phyloP scores from a whole-genome alignment of 208 protist species.

The Borovskyia barvae region DNA sequence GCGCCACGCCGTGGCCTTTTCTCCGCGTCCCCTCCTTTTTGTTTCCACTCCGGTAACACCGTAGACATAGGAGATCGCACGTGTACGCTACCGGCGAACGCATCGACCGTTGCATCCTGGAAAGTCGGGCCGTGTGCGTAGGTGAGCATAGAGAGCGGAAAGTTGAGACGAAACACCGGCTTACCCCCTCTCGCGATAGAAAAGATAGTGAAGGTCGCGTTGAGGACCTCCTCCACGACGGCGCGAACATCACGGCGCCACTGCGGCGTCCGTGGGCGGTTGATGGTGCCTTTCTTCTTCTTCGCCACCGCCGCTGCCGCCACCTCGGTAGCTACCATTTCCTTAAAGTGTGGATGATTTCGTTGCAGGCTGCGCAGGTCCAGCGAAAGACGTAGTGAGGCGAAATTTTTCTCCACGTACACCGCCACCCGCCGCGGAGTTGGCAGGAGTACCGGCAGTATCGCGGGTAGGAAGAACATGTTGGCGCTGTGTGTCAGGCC shows the following conservation, averaged over 20 bases:
- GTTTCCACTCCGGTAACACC: not conserved
- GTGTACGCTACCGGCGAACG: not conserved
- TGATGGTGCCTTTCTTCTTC: no score
- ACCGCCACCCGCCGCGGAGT: conserved; percentile 41
- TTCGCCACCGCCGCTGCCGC: not conserved
- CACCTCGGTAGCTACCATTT: not conserved
- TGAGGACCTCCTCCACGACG: conserved; percentile 39
- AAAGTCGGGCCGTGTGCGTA: conserved; percentile 32
- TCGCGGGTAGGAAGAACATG: conserved; percentile 34
- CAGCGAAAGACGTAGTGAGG: conserved; percentile 37
- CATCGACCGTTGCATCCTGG: conserved; percentile 21
- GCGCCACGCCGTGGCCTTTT: no score
- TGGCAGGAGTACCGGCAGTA: conserved; percentile 48
- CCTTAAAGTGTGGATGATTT: conserved; percentile 11
- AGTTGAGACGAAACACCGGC: conserved; percentile 36
- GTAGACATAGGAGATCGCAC: not conserved
- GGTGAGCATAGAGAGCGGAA: conserved; percentile 63
- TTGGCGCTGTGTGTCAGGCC: conserved; percentile 78
- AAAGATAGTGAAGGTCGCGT: conserved; percentile 63
- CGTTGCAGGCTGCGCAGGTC: conserved; percentile 18
- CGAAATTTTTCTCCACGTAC: conserved; percentile 80
- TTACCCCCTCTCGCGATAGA: conserved; percentile 39
- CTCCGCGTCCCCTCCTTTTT: not conserved
- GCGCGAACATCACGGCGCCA: conserved; percentile 12
- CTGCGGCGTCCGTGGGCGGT: conserved; percentile 6